Evolutionary conservation across 2,329 filamentous ascomycete genomes (phyloP).

Genomic region (Didymella lethalis): DNA sequence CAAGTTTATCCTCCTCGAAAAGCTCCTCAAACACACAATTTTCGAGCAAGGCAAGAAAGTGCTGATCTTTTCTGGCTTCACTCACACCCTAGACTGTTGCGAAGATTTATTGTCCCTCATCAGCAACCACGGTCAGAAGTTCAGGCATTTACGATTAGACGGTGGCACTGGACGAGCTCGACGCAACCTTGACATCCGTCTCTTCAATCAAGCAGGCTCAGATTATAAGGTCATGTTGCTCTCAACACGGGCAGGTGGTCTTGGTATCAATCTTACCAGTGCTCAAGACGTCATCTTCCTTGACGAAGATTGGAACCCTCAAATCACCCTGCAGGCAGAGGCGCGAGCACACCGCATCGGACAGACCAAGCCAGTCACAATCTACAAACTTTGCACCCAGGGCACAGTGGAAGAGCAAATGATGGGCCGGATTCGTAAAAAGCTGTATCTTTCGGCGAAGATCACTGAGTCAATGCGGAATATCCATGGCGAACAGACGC

Average conservation of each 20-base stretch:
- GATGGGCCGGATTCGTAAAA: constrained; percentile 66
- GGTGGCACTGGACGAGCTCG: constrained; percentile 58
- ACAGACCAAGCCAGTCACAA: constrained; percentile 61
- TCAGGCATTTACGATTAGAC: constrained; percentile 61
- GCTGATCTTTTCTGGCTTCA: constrained; percentile 66
- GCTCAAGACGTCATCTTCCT: constrained; percentile 65
- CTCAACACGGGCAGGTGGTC: constrained; percentile 63
- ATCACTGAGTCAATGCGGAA: constrained; percentile 67
- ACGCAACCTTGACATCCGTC: constrained; percentile 61
- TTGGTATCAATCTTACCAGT: constrained; percentile 63
- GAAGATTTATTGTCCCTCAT: constrained; percentile 60
- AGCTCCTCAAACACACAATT: constrained; percentile 59
- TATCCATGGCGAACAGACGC: constrained; percentile 54
- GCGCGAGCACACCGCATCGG: constrained; percentile 64
- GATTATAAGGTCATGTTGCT: constrained; percentile 64
- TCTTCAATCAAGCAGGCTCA: constrained; percentile 59
- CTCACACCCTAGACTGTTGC: constrained; percentile 59
- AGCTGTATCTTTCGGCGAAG: constrained; percentile 67
- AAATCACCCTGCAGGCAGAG: constrained; percentile 63
- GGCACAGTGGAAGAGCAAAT: constrained; percentile 68
- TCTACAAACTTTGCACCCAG: constrained; percentile 65
- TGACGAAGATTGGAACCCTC: constrained; percentile 65
- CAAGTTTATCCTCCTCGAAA: constrained; percentile 65
- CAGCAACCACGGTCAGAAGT: constrained; percentile 50
- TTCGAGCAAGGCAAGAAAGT: constrained; percentile 62